Evolutionary conservation across 129 eudicot species (phyloP).

Genomic region (Helichrysum umbraculigerum): DNA sequence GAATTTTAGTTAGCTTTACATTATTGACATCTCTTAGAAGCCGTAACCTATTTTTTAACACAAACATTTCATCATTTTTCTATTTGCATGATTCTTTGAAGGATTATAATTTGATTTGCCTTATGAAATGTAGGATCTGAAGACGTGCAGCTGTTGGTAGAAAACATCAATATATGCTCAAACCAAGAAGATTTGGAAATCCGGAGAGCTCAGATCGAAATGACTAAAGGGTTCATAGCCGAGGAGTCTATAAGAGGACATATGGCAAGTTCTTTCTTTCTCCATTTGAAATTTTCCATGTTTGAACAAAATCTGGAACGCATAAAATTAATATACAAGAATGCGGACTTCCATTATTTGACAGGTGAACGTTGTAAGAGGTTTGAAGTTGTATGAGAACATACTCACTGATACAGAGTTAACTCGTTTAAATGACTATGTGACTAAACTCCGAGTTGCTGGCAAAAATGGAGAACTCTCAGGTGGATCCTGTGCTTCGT

Average conservation of each 20-base stretch:
- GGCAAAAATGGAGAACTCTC: constrained; percentile 95
- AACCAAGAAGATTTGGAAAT: constrained; percentile 74
- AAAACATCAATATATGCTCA: constrained; percentile 57
- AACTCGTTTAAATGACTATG: constrained; percentile 67
- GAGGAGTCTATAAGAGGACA: constrained; percentile 96
- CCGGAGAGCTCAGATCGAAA: constrained; percentile 74
- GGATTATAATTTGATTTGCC: not conserved
- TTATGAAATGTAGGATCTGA: constrained; percentile 53
- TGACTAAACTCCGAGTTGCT: constrained; percentile 76
- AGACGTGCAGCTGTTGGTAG: constrained; percentile 47
- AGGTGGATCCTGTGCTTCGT: constrained; percentile 85
- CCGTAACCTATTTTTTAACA: not conserved
- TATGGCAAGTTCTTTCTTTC: constrained; percentile 62
- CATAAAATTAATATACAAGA: not conserved
- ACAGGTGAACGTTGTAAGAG: constrained; percentile 96
- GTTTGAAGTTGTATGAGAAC: constrained; percentile 81
- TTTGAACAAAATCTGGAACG: not conserved
- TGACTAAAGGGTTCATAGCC: constrained; percentile 87
- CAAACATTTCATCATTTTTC: too few species aligned
- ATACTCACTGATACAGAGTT: constrained; percentile 69
- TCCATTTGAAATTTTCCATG: constrained; percentile 3
- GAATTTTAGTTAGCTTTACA: not conserved
- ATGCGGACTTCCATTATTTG: constrained; percentile 19
- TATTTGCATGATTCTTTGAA: not conserved
- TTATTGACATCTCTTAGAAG: not conserved